Evolutionary conservation across 345 rosid genomes (phyloP), one percentile per base, ranked within the genome.

Genomic region (Xanthoceras sorbifolium): DNA sequence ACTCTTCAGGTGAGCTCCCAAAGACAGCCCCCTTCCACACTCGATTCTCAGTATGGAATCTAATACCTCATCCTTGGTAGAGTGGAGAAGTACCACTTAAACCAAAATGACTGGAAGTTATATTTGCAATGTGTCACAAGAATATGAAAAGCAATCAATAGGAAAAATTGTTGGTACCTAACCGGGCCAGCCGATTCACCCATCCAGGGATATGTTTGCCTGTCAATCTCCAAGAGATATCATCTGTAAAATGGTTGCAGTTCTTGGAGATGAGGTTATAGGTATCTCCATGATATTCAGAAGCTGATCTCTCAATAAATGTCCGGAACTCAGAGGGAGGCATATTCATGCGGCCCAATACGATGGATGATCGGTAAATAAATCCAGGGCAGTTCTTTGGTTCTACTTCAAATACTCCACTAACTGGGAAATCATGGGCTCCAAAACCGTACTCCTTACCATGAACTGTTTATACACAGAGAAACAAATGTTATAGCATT

Each of bases 391-490:
- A 92, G 74, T 75, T 85, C 81, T 42, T 87, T 1, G 97, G 97
- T 69, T 92, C 94, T 71, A 90, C 97, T 81, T 92, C 97, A 69
- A 89, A 92, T 82, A 92, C 92, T 74, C 97, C 97, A 76, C 97
- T 92, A 55, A 85, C 76, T 6, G 94, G 90, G 83, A 85, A 92
- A 60, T 92, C 92, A 7, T 92, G 97, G 12, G 97, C 94, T 76
- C 94, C 94, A 71, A 88, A 92, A 25, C 92, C 90, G 42, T 90
- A 92, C 81, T 92, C 97, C 76, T 87, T 92, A n/a, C 94, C 91
- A 29, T 90, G 97, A 70, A 92, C 97, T 92, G 91, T 70, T 72
- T 60, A 66, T 4, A 23, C 46, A 71, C 46, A 64, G 54, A 50
- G 20, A 42, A 23, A 64, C 65, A 65, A 15, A 67, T 42, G 46